Percentiles rank a stretch among this genome's conserved stretches.
phyloP scores from a whole-genome alignment of 2,329 filamentous ascomycete genomes.

The Pseudogymnoascus sp. region DNA sequence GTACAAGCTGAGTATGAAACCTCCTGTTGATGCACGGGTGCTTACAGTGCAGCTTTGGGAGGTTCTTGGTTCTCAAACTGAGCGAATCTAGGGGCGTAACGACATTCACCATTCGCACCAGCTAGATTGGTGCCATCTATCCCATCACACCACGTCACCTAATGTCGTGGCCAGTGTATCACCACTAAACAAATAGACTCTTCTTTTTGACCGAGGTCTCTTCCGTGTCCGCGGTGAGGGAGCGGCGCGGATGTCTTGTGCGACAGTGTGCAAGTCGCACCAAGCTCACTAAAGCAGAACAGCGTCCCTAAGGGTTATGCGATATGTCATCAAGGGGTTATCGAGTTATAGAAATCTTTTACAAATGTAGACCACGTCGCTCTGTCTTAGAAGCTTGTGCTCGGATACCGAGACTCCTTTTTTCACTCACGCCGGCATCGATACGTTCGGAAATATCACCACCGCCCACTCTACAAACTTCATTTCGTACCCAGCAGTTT shows the following conservation, averaged over 20 bases:
- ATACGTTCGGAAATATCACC: background rate
- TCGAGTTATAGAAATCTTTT: background rate
- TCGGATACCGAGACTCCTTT: background rate
- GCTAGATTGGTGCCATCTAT: background rate
- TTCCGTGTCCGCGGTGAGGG: background rate
- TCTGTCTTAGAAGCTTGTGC: background rate
- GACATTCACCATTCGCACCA: background rate
- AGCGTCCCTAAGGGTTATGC: background rate
- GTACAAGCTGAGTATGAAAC: background rate
- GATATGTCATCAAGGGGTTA: background rate
- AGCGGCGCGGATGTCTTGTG: background rate
- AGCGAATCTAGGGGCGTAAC: background rate
- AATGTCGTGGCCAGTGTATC: background rate
- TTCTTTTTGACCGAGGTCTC: background rate
- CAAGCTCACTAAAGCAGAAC: background rate
- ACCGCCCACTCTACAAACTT: background rate
- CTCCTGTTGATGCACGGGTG: background rate
- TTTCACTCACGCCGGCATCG: background rate
- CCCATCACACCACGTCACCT: background rate
- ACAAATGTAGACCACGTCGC: background rate
- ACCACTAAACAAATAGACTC: background rate
- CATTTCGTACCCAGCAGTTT: background rate
- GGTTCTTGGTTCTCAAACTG: no score
- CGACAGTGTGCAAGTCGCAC: background rate
- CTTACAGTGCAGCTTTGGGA: background rate